Conservation (phyloP, 768 basidiomycete genomes). For the Calvatia gigantea region DNA sequence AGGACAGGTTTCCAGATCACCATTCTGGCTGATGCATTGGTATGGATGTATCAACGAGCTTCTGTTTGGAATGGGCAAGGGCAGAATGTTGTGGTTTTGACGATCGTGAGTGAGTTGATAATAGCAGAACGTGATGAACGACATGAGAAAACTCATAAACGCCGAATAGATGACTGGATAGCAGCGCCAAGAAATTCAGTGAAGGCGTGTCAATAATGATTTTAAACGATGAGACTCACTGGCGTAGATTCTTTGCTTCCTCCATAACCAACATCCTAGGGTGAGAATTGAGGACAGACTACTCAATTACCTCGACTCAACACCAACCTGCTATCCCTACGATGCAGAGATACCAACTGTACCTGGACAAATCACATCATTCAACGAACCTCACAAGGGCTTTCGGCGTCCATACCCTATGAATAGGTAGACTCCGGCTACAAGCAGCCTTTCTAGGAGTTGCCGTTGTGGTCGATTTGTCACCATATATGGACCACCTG, state of each 20-base stretch:
- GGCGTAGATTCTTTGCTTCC: conserved; percentile 14
- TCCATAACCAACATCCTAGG: conserved; percentile 29
- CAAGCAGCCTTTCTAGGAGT: conserved; percentile 1
- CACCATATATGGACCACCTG: background rate
- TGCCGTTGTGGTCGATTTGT: background rate
- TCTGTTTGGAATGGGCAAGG: conserved; percentile 29
- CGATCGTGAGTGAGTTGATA: conserved; percentile 30
- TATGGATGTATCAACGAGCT: conserved; percentile 33
- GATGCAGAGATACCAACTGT: conserved; percentile 30
- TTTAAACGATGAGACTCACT: conserved; percentile 20
- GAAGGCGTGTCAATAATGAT: background rate
- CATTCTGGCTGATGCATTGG: conserved; percentile 29
- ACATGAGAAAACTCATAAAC: conserved; percentile 22
- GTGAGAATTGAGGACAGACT: background rate
- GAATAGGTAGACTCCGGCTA: background rate
- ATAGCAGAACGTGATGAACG: conserved; percentile 27
- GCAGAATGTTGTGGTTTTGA: conserved; percentile 27
- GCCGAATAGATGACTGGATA: conserved; percentile 27
- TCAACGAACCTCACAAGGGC: background rate
- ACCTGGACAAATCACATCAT: conserved; percentile 19
- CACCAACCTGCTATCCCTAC: conserved; percentile 28
- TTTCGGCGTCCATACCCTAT: background rate
- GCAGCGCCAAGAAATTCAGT: background rate
- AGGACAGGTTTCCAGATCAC: conserved; percentile 30
- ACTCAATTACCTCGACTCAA: background rate